phyloP scores from a whole-genome alignment of 1,139 yeast genomes.

The Magnusiomyces sp. region DNA sequence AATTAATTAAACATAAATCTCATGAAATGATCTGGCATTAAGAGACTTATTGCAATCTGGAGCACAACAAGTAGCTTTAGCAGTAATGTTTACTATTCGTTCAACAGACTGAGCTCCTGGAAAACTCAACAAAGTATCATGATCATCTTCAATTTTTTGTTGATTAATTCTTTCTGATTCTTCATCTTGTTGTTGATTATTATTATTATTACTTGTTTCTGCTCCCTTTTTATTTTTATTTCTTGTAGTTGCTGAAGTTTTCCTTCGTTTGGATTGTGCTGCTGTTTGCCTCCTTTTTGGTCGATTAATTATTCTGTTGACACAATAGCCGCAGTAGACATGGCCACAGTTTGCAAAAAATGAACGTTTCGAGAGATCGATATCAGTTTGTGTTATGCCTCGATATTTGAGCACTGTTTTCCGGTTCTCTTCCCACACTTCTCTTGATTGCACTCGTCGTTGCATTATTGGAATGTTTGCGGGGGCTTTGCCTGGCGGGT shows the following conservation, averaged over 20 bases:
- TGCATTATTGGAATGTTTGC: too few species aligned
- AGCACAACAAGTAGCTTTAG: too few species aligned
- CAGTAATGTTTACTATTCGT: too few species aligned
- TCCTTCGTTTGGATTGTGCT: not conserved
- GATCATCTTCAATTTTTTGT: not conserved
- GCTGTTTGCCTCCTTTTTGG: slow-evolving; percentile 1
- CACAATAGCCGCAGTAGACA: slow-evolving; percentile 80
- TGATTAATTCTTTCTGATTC: not conserved
- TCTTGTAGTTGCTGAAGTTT: not conserved
- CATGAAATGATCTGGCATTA: too few species aligned
- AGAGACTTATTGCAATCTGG: too few species aligned
- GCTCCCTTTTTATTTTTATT: not conserved
- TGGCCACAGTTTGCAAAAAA: slow-evolving; percentile 76
- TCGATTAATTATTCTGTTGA: slow-evolving; percentile 40
- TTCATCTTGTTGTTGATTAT: not conserved
- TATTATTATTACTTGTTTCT: not conserved
- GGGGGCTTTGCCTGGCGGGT: too few species aligned
- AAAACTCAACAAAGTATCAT: too few species aligned
- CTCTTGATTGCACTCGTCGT: too few species aligned
- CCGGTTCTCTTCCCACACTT: too few species aligned
- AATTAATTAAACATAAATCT: not conserved
- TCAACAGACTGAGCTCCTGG: too few species aligned
- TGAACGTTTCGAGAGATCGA: slow-evolving; percentile 56
- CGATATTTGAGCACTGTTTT: slow-evolving; percentile 25
- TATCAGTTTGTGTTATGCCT: slow-evolving; percentile 45